Evolutionary conservation across 495 filamentous ascomycete species (phyloP), one percentile per base, ranked within the genome.

Genomic region (Xylaria sp.): DNA sequence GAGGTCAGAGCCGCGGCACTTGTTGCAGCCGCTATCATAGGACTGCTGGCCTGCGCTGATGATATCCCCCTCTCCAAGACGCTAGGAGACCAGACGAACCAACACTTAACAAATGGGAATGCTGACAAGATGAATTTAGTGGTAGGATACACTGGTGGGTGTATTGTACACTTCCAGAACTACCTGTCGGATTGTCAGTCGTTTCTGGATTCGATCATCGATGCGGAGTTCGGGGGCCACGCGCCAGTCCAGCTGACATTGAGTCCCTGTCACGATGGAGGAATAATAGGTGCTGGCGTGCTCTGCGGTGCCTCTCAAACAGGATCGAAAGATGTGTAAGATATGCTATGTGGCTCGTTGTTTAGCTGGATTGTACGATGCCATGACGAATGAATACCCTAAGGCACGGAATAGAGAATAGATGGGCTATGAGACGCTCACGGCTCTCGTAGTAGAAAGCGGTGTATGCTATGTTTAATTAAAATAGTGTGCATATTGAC

Each of bases 141-240:
- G 6, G 89, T 95, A 14, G 92, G 92, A 6, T 94, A 92, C 72
- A 93, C 92, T 0, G 92, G 92, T 9, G 91, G 92, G 24, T 93
- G 91, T 71, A 94, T 94, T 61, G 88, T 90, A 40, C 87, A 92
- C 73, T 94, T 93, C 73, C 92, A 92, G 21, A 82, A 90, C 69
- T 94, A 93, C 76, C 85, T 92, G 58, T 82, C 86, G 40, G 89
- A 90, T 74, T 92, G 90, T 70, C 91, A 93, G 77, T 75, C 78
- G 63, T 90, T 88, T 74, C 84, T 94, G 43, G 89, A 93, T 75
- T 82, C 85, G 9, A 85, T 94, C 3, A 83, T 93, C 59, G 83
- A 84, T 72, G 79, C 83, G 33, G 88, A 89, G 57, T 88, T 88
- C 46, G 83, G 83, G 0, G 80, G 84, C 21, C 80, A 87, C 46